Percentiles rank a stretch among this genome's conserved stretches.
phyloP scores from a whole-genome alignment of 352 stramenopile species.

The Pythium chondricola region DNA sequence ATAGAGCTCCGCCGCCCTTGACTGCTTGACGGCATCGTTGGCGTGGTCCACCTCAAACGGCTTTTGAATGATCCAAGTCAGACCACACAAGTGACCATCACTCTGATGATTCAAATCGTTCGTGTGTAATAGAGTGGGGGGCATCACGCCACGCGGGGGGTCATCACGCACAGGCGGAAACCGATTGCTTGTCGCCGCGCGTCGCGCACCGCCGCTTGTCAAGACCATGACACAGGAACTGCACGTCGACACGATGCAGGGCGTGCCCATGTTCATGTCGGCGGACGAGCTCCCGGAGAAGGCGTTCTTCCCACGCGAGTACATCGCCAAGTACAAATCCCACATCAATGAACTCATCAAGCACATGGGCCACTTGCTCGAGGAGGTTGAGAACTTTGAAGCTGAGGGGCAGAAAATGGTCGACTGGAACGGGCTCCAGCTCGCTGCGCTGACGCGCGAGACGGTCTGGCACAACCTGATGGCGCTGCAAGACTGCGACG shows the following conservation, averaged over 20 bases:
- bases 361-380: slow-evolving; percentile 47
- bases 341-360: slow-evolving; percentile 53
- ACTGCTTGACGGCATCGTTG: too few species aligned
- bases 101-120: too few species aligned
- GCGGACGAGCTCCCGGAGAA: slow-evolving; percentile 39
- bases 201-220: slow-evolving; percentile 1
- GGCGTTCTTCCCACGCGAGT: slow-evolving; percentile 47
- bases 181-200: too few species aligned
- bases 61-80: slow-evolving; percentile 24
- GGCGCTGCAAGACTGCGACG: slow-evolving; percentile 49
- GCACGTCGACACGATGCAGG: slow-evolving; percentile 5
- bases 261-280: slow-evolving; percentile 20
- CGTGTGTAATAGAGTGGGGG: too few species aligned
- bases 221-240: slow-evolving; percentile 1
- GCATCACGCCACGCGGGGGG: too few species aligned
- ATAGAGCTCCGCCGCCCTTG: too few species aligned
- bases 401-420: slow-evolving; percentile 28
- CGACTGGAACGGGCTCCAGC: slow-evolving; percentile 31
- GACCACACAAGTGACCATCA: background rate
- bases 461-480: slow-evolving; percentile 63
- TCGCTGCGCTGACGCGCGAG: slow-evolving; percentile 34
- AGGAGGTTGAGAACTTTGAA: slow-evolving; percentile 56
- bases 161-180: too few species aligned
- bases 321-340: slow-evolving; percentile 50
- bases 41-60: background rate